A percentile compares a stretch with the other conserved stretches of the same genome.
These are phyloP conservation scores for Phialocephala subalpina DNA, from an alignment of 2,329 filamentous ascomycete genomes.

Conservation along the genomic window DNA sequence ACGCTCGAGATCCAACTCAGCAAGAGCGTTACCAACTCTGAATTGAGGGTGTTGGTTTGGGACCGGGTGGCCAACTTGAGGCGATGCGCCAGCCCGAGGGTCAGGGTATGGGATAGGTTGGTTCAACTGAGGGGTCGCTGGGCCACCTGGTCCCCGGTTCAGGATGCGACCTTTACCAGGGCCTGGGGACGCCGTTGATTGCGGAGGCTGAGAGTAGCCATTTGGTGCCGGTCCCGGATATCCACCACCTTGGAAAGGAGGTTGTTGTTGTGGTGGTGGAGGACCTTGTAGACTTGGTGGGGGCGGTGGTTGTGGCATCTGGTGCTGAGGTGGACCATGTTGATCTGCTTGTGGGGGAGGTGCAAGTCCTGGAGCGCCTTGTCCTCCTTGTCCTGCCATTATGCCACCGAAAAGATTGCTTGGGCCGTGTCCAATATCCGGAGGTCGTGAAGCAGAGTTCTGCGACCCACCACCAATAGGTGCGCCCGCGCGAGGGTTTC, in stretches of 20 bases:
- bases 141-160: conserved; percentile 71
- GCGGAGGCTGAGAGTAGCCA: conserved; percentile 85
- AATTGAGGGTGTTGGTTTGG: conserved; percentile 62
- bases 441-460: conserved; percentile 85
- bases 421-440: conserved; percentile 83
- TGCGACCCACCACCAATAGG: conserved; percentile 77
- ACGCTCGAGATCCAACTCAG: conserved; percentile 86
- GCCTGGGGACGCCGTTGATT: conserved; percentile 86
- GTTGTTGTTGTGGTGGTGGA: conserved; percentile 63
- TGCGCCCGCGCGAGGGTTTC: conserved; percentile 64
- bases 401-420: conserved; percentile 95
- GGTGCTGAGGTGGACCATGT: conserved; percentile 61
- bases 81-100: conserved; percentile 72
- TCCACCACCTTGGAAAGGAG: conserved; percentile 69
- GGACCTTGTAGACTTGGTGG: conserved; percentile 61
- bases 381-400: conserved; percentile 87
- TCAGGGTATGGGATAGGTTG: conserved; percentile 87
- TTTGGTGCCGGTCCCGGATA: conserved; percentile 65
- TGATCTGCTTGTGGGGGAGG: conserved; percentile 70
- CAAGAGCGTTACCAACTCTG: conserved; percentile 75
- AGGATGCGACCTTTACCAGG: conserved; percentile 75
- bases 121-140: conserved; percentile 92
- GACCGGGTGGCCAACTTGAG: conserved; percentile 87
- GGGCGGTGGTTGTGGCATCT: conserved; percentile 69
- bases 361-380: conserved; percentile 85